A percentile compares a stretch with the other conserved stretches of the same genome.
These are phyloP conservation scores for Aspergillus sp. DNA, from an alignment of 2,329 filamentous ascomycete species.

Conservation along the genomic window DNA sequence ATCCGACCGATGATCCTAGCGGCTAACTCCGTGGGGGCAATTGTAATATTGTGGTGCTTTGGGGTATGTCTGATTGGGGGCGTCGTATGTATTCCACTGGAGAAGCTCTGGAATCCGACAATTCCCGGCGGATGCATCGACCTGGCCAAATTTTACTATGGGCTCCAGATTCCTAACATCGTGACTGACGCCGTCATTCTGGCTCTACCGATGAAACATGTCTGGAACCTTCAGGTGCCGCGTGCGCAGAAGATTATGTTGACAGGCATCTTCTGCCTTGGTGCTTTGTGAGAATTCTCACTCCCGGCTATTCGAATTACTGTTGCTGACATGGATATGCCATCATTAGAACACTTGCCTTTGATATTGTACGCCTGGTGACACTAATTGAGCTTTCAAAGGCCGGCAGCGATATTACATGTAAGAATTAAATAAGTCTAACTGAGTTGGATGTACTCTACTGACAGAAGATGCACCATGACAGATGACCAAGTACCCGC, in stretches of 20 bases:
- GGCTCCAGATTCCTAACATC: constrained; percentile 33
- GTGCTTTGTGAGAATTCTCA: constrained; percentile 22
- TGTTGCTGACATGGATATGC: background rate
- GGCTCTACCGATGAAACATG: constrained; percentile 27
- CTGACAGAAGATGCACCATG: background rate
- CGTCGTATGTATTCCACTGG: constrained; percentile 29
- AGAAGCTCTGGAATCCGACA: constrained; percentile 27
- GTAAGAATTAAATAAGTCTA: constrained; percentile 10
- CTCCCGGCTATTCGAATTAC: background rate
- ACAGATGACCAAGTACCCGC: constrained; percentile 29
- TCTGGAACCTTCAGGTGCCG: constrained; percentile 30
- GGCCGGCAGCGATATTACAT: constrained; percentile 28
- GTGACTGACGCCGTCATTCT: constrained; percentile 33
- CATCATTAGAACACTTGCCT: constrained; percentile 23
- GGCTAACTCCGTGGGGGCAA: constrained; percentile 20
- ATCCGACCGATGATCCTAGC: constrained; percentile 23
- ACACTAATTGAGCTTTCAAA: constrained; percentile 26
- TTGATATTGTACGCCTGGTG: constrained; percentile 31
- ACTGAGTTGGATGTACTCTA: too few relatives aligned
- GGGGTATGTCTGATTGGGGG: constrained; percentile 27
- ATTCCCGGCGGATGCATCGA: constrained; percentile 28
- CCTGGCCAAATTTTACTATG: constrained; percentile 30
- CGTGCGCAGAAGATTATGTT: constrained; percentile 24
- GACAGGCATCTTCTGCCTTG: constrained; percentile 29
- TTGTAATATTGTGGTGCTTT: constrained; percentile 29